Base-by-base conservation (phyloP, 208 protist species). In the Acanthamoeba castellanii region DNA sequence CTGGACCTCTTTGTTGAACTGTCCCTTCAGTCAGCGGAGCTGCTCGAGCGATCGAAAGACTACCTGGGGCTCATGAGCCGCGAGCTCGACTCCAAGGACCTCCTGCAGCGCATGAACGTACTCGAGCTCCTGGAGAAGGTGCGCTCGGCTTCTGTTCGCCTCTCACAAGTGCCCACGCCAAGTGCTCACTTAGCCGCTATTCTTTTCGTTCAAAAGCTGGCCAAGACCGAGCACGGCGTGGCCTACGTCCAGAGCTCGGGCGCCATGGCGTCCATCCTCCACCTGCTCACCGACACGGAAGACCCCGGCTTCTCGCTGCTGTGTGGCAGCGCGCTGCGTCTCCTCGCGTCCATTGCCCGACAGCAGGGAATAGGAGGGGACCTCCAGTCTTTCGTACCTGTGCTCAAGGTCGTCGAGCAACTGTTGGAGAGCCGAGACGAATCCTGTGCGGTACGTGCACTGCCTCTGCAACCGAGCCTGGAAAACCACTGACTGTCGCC, bases 61-160 rank as follows among this genome's bases (percentile, higher is more conserved):
- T 93, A 55, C 66, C 22, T 93, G 22, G 27, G 7, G 5, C 32
- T 47, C 27, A 14, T 93, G 2, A 2, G 30, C 25, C 25, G 27
- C 4, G 66, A 93, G 66, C 89, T 93, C 37, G 5, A 7, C 20
- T 57, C 37, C 9, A 25, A 4, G 3, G 89, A 93, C 66, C 37
- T 93, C 18, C 52, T 93, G 32, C 66, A 93, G n/a, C 18, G 68
- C 1, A 52, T 93, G 42, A 93, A 74, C 89, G 34, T 78, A 4
- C 32, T 93, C 30, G 66, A 74, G 18, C 66, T 93, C 7, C 32
- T 93, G 9, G 89, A 93, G 34, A 93, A 93, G 55, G 85, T 91
- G 14, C 20, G n/a, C n/a, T n/a, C n/a, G n/a, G n/a, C n/a, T n/a
- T n/a, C n/a, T n/a, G n/a, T 27, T 57, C 42, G 13, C 42, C 6